Percentiles rank a stretch among this genome's conserved stretches.
These are phyloP conservation scores for Aspergillus funiculosus DNA, from an alignment of 495 filamentous ascomycete species.

Conservation along the genomic window DNA sequence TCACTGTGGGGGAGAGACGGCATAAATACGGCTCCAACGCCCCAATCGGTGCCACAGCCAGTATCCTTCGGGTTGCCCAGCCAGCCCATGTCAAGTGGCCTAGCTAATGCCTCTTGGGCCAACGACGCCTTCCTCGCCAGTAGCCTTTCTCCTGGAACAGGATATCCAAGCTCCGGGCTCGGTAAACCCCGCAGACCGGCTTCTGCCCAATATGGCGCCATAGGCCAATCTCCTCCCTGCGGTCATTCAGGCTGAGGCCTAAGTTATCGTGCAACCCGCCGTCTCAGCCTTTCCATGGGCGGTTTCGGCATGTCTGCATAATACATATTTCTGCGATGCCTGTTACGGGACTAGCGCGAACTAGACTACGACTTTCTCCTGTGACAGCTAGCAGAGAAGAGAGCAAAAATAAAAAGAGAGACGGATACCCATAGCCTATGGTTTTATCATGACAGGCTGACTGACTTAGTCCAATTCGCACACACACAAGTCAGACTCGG, in stretches of 20 bases:
- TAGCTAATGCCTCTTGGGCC: conserved; percentile 33
- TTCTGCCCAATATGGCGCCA: conserved; percentile 35
- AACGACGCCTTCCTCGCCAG: conserved; percentile 43
- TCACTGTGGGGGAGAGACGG: conserved; percentile 27
- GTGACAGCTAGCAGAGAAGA: background rate
- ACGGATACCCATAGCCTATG: too few relatives aligned
- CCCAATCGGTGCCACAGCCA: conserved; percentile 12
- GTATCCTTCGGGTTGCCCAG: conserved; percentile 24
- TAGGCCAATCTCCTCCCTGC: conserved; percentile 43
- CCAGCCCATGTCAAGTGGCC: conserved; percentile 29
- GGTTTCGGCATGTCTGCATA: too few relatives aligned
- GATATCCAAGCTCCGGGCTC: conserved; percentile 24
- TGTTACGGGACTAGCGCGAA: too few relatives aligned
- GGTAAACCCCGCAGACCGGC: conserved; percentile 25
- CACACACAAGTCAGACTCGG: too few relatives aligned
- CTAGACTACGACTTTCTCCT: background rate
- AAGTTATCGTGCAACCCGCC: too few relatives aligned
- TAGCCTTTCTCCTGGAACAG: conserved; percentile 25
- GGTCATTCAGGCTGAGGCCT: conserved; percentile 49
- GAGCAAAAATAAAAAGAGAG: background rate
- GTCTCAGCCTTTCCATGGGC: background rate
- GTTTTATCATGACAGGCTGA: too few relatives aligned
- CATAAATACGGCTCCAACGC: background rate
- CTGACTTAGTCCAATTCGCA: too few relatives aligned
- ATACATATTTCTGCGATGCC: too few relatives aligned